Evolutionary conservation across 2,329 filamentous ascomycete genomes (phyloP).

Genomic region (Macrophomina phaseolina): DNA sequence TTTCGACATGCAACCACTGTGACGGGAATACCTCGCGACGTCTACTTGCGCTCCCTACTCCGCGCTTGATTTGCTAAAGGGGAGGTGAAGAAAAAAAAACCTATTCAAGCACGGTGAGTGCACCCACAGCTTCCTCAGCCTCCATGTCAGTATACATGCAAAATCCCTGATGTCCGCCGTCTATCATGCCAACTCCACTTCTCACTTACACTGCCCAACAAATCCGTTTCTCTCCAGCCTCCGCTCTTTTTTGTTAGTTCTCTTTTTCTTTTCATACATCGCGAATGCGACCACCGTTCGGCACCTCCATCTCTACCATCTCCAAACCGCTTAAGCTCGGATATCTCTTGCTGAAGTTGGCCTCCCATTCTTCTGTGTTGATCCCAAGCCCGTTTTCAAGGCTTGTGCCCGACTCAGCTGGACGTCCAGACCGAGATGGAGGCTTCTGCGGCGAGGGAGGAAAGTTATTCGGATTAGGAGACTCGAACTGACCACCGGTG

Average conservation of each 20-base stretch:
- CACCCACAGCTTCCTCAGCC: background rate
- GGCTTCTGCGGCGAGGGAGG: constrained; percentile 17
- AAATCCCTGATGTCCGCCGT: constrained; percentile 16
- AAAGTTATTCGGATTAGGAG: constrained; percentile 33
- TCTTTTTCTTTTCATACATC: background rate
- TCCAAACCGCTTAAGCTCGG: constrained; percentile 85
- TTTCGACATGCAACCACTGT: constrained; percentile 3
- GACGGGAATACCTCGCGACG: background rate
- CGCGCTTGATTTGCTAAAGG: constrained; percentile 6
- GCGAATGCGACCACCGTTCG: background rate
- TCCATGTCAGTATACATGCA: background rate
- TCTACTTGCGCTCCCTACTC: constrained; percentile 14
- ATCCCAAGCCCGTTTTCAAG: background rate
- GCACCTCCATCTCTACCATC: constrained; percentile 76
- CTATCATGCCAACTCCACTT: constrained; percentile 11
- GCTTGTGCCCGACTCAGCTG: background rate
- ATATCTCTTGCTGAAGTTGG: constrained; percentile 82
- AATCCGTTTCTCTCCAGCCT: background rate
- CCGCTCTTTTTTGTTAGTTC: no score
- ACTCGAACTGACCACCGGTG: constrained; percentile 47
- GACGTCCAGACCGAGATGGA: constrained; percentile 2
- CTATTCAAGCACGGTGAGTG: constrained; percentile 20
- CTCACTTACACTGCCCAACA: background rate
- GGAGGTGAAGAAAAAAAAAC: background rate
- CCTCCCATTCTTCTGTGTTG: constrained; percentile 68